A percentile compares a stretch with the other conserved stretches of the same genome.
Evolutionary conservation across 768 basidiomycete species (phyloP).

Genomic region (Hygrophorus russula): DNA sequence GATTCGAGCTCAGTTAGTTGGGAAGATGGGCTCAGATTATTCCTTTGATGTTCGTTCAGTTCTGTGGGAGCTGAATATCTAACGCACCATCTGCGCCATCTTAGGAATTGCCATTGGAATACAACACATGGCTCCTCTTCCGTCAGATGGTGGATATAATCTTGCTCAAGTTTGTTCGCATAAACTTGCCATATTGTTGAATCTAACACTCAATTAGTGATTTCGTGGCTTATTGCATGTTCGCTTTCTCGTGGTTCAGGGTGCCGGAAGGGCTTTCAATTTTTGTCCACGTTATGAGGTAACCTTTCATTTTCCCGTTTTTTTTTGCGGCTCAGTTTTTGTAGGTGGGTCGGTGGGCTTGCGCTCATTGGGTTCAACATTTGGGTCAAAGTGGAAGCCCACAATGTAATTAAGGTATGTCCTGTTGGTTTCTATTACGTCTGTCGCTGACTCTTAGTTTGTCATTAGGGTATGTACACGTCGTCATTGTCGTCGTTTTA

Average conservation of each 20-base stretch:
- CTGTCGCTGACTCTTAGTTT: not conserved
- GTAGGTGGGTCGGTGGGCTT: slow-evolving; percentile 80
- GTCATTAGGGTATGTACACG: not conserved
- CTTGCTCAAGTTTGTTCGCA: slow-evolving; percentile 70
- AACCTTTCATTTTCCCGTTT: slow-evolving; percentile 6
- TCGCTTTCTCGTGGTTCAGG: slow-evolving; percentile 87
- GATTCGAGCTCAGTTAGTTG: slow-evolving; percentile 78
- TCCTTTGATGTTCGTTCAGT: slow-evolving; percentile 66
- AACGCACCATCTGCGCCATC: not conserved
- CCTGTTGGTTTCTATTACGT: not conserved
- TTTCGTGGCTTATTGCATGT: slow-evolving; percentile 90
- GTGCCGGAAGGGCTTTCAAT: slow-evolving; percentile 70
- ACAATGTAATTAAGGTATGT: slow-evolving; percentile 79
- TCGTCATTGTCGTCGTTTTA: no score
- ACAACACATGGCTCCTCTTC: slow-evolving; percentile 95
- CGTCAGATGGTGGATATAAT: slow-evolving; percentile 95
- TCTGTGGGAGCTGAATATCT: not conserved
- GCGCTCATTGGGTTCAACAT: slow-evolving; percentile 88
- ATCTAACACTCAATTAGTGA: slow-evolving; percentile 41
- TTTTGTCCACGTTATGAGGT: slow-evolving; percentile 71
- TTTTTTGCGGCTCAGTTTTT: not conserved
- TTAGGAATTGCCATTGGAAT: slow-evolving; percentile 86
- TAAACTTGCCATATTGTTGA: not conserved
- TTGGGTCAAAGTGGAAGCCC: slow-evolving; percentile 98
- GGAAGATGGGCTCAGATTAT: slow-evolving; percentile 93